Conservation (phyloP, 108 stramenopile genomes). For the Chaetoceros muelleri region DNA sequence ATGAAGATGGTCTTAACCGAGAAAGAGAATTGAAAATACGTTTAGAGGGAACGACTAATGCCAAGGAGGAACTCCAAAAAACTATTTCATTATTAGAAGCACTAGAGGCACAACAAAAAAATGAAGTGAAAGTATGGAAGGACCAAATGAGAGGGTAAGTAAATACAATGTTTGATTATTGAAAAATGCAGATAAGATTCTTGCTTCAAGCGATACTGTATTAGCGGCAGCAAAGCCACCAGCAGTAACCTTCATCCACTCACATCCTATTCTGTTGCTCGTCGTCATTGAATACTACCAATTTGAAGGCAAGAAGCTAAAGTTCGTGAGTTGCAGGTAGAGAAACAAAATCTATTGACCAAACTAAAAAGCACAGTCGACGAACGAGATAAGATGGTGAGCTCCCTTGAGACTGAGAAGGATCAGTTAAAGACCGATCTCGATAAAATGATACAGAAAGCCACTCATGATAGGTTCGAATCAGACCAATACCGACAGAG, state of each 20-base stretch:
- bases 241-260: no score
- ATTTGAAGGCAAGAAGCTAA: not conserved
- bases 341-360: not conserved
- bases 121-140: not conserved
- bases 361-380: not conserved
- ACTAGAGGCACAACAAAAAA: not conserved
- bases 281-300: no score
- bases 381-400: not conserved
- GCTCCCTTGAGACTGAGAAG: not conserved
- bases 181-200: no score
- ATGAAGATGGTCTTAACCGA: not conserved
- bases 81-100: not conserved
- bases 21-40: not conserved
- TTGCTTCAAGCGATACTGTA: no score
- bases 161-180: not conserved
- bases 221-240: no score
- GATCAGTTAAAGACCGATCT: not conserved
- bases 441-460: no score
- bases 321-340: not conserved
- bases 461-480: no score
- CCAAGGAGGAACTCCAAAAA: not conserved
- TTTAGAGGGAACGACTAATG: not conserved
- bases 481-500: no score
- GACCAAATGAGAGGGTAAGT: not conserved
- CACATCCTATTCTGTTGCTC: no score